Evolutionary conservation across 306 rosid genomes (phyloP).

Genomic region (Abrus precatorius): DNA sequence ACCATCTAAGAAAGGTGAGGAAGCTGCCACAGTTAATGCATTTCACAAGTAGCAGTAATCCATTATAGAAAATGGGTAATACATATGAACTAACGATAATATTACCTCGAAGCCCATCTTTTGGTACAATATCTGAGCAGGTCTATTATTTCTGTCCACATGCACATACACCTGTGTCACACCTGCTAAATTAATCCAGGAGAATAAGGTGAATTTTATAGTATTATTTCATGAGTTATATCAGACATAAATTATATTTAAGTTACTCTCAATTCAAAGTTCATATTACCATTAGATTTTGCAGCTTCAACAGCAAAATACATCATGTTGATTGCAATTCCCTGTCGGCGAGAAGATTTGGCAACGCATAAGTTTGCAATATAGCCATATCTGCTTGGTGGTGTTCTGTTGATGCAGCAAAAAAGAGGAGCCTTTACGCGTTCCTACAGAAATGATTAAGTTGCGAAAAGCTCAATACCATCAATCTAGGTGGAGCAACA

Average conservation of each 20-base stretch:
- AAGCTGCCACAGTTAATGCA: conserved; percentile 49
- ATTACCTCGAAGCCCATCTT: conserved; percentile 90
- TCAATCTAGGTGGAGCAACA: conserved; percentile 31
- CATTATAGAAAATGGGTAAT: neutral
- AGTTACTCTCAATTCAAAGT: conserved; percentile 23
- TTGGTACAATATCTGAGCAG: conserved; percentile 70
- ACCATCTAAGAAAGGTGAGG: conserved; percentile 62
- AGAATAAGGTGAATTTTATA: conserved; percentile 23
- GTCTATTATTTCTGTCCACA: conserved; percentile 68
- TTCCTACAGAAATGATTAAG: conserved; percentile 63
- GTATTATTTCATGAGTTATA: neutral
- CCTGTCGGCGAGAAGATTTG: conserved; percentile 81
- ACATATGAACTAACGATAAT: conserved; percentile 20
- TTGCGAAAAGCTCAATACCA: conserved; percentile 33
- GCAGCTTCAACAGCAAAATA: conserved; percentile 80
- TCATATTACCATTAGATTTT: conserved; percentile 66
- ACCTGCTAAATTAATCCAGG: conserved; percentile 56
- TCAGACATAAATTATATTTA: conserved; percentile 18
- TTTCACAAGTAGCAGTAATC: neutral
- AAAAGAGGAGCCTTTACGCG: conserved; percentile 67
- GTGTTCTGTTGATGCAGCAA: conserved; percentile 62
- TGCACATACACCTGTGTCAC: conserved; percentile 78
- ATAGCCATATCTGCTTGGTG: conserved; percentile 73
- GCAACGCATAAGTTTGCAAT: conserved; percentile 84
- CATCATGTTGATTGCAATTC: conserved; percentile 86